These are phyloP conservation scores for Rhizoctonia solani DNA, from an alignment of 1,284 basidiomycete genomes.

Conservation along the genomic window DNA sequence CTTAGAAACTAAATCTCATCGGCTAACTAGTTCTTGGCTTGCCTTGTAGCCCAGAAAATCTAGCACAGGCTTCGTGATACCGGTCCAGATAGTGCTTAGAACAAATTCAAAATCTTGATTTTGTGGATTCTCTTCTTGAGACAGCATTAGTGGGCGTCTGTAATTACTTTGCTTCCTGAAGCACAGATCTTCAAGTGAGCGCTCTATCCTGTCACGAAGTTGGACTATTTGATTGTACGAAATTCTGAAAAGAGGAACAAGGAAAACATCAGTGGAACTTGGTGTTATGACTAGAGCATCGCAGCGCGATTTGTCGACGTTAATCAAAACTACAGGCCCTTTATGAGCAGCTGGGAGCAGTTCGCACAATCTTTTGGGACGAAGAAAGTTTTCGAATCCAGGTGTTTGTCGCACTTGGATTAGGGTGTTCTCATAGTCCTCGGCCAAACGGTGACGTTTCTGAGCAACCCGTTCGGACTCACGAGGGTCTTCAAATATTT, in stretches of 20 bases:
- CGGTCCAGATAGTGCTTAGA: constrained; percentile 1
- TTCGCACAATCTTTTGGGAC: neutral
- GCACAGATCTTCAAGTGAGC: too few relatives aligned
- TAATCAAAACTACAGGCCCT: neutral
- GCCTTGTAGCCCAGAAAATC: neutral
- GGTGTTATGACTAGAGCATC: neutral
- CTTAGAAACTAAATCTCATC: neutral
- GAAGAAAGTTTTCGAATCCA: neutral
- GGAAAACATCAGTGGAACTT: neutral
- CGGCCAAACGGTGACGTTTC: neutral
- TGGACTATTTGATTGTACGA: neutral
- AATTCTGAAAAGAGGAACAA: neutral
- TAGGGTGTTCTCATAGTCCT: neutral
- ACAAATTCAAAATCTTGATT: too few relatives aligned
- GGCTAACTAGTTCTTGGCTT: neutral
- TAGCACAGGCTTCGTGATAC: neutral
- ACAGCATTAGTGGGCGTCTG: too few relatives aligned
- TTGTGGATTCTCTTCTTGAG: too few relatives aligned
- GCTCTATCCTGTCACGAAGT: neutral
- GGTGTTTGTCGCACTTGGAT: neutral
- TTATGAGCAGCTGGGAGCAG: neutral
- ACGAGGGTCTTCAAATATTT: neutral
- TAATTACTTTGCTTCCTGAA: too few relatives aligned
- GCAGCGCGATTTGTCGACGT: neutral
- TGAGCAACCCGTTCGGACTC: neutral